phyloP scores from a whole-genome alignment of 1,139 yeast species.

The Sugiyamaella novakii region DNA sequence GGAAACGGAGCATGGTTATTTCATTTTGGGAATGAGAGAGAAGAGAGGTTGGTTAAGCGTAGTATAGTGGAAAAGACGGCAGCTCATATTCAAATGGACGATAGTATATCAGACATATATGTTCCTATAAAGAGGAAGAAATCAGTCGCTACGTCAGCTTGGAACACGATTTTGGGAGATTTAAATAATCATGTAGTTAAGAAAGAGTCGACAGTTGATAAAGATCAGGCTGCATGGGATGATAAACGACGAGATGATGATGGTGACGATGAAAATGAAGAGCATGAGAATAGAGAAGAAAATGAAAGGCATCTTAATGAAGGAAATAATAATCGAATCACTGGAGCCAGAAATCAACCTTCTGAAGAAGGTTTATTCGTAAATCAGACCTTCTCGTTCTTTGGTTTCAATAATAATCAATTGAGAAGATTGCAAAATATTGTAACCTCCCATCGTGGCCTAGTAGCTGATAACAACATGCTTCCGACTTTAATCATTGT shows the following conservation, averaged over 20 bases:
- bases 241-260: background rate
- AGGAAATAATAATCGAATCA: background rate
- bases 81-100: background rate
- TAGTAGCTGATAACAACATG: slow-evolving; percentile 14
- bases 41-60: background rate
- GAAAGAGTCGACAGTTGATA: background rate
- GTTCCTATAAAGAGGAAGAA: slow-evolving; percentile 24
- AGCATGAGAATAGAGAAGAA: background rate
- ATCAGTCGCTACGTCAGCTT: slow-evolving; percentile 25
- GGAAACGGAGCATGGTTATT: slow-evolving; percentile 57
- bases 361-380: slow-evolving; percentile 30
- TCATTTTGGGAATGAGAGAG: slow-evolving; percentile 38
- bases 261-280: slow-evolving; percentile 8
- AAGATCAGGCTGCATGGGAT: slow-evolving; percentile 15
- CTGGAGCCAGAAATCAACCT: slow-evolving; percentile 2
- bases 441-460: slow-evolving; percentile 44
- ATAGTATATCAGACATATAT: slow-evolving; percentile 3
- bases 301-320: slow-evolving; percentile 6
- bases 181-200: slow-evolving; percentile 18
- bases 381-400: slow-evolving; percentile 28
- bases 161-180: slow-evolving; percentile 32
- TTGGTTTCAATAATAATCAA: slow-evolving; percentile 34
- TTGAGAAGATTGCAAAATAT: slow-evolving; percentile 38
- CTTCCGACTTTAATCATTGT: slow-evolving; percentile 32
- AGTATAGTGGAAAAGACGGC: background rate